Conservation (phyloP, 371 early-diverging fungal genomes). For the Actinomortierella wolfii region DNA sequence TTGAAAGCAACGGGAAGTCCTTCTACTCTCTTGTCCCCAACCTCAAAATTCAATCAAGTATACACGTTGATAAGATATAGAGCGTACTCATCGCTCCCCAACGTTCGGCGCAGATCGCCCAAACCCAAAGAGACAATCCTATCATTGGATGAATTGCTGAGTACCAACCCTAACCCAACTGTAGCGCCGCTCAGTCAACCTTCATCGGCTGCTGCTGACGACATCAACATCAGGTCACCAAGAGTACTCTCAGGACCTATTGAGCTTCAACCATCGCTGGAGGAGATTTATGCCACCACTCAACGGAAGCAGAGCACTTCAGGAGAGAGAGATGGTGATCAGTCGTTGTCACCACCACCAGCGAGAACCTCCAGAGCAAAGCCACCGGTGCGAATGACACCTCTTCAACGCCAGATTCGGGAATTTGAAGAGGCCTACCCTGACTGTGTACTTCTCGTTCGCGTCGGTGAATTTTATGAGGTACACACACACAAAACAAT, state of each 20-base stretch:
- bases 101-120: too few relatives aligned
- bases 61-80: too few relatives aligned
- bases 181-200: background rate
- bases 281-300: background rate
- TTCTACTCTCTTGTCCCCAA: too few relatives aligned
- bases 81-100: too few relatives aligned
- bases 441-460: constrained; percentile 79
- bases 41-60: too few relatives aligned
- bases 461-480: constrained; percentile 96
- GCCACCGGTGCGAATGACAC: constrained; percentile 6
- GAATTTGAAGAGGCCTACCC: constrained; percentile 73
- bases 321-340: background rate
- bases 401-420: constrained; percentile 48
- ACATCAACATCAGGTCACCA: too few relatives aligned
- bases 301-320: background rate
- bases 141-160: constrained; percentile 22
- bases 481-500: constrained; percentile 34
- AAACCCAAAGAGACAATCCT: constrained; percentile 17
- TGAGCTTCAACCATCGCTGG: too few relatives aligned
- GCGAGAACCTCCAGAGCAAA: background rate
- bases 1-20: too few relatives aligned
- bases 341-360: background rate
- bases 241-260: too few relatives aligned
- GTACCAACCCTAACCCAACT: constrained; percentile 36
- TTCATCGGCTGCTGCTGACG: too few relatives aligned